A percentile compares a stretch with the other conserved stretches of the same genome.
Conservation (phyloP, 805 yeast genomes). For the Kodamaea nitidulidarum region DNA sequence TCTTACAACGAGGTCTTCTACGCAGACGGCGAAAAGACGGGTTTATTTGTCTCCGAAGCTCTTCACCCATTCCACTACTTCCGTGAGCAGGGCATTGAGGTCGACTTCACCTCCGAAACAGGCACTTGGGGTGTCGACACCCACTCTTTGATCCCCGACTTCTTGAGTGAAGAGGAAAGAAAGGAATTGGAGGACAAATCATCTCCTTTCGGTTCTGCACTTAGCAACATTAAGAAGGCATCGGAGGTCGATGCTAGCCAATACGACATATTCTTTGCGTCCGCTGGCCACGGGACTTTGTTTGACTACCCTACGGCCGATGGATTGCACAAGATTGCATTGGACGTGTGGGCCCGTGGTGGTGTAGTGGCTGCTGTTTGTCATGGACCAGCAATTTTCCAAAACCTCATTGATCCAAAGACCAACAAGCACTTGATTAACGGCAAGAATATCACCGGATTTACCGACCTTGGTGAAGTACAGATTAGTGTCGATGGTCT, state of each 20-base stretch:
- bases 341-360: conserved; percentile 43
- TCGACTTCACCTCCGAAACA: conserved; percentile 55
- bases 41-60: conserved; percentile 56
- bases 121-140: conserved; percentile 58
- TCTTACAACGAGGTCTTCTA: conserved; percentile 35
- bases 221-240: conserved; percentile 43
- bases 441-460: conserved; percentile 59
- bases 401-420: conserved; percentile 38
- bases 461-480: conserved; percentile 53
- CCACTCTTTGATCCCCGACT: conserved; percentile 42
- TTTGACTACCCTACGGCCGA: conserved; percentile 55
- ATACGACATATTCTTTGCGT: conserved; percentile 53
- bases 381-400: conserved; percentile 62
- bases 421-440: conserved; percentile 44
- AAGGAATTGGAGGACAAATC: conserved; percentile 32
- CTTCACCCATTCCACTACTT: conserved; percentile 54
- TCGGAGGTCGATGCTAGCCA: conserved; percentile 45
- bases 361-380: conserved; percentile 65
- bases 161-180: conserved; percentile 43
- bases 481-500: neutral
- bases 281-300: conserved; percentile 64
- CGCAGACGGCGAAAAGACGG: conserved; percentile 57
- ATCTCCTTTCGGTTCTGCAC: conserved; percentile 36
- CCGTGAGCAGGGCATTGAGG: conserved; percentile 45
- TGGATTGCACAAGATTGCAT: conserved; percentile 43